A percentile compares a stretch with the other conserved stretches of the same genome.
These are phyloP conservation scores for Ogataea allantospora DNA, from an alignment of 805 yeast species.

Conservation along the genomic window DNA sequence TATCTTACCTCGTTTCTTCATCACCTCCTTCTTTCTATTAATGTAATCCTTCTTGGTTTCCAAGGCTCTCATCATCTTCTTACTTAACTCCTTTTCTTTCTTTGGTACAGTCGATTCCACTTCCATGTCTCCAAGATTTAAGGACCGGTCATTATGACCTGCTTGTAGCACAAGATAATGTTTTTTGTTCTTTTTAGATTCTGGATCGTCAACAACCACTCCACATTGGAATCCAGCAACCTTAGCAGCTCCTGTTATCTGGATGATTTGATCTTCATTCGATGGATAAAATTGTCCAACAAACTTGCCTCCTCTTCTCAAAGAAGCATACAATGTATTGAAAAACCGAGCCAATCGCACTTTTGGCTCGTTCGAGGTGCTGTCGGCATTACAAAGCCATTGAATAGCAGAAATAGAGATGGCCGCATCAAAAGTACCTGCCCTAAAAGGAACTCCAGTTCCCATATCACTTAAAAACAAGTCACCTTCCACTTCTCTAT, in stretches of 20 bases:
- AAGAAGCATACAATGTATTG: conserved; percentile 79
- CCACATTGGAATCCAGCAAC: conserved; percentile 97
- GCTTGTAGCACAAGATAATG: conserved; percentile 88
- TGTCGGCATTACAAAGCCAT: conserved; percentile 97
- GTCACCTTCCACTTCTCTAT: conserved; percentile 92
- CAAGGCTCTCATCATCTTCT: conserved; percentile 48
- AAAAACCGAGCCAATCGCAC: conserved; percentile 78
- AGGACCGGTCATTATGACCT: conserved; percentile 69
- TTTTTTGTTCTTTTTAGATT: conserved; percentile 85
- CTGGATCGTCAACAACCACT: conserved; percentile 89
- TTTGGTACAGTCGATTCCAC: conserved; percentile 60
- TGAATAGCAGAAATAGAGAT: conserved; percentile 93
- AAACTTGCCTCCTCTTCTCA: conserved; percentile 93
- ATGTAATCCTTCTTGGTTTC: conserved; percentile 83
- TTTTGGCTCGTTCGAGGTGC: conserved; percentile 77
- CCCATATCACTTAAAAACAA: conserved; percentile 91
- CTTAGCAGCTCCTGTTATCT: conserved; percentile 80
- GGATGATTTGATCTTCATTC: conserved; percentile 79
- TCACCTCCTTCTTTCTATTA: conserved; percentile 86
- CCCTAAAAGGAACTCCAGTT: conserved; percentile 87
- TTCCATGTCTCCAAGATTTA: conserved; percentile 76
- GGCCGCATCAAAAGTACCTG: conserved; percentile 96
- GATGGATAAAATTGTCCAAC: conserved; percentile 96
- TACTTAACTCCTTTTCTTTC: conserved; percentile 40
- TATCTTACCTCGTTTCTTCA: conserved; percentile 84